phyloP scores from a whole-genome alignment of 2,329 filamentous ascomycete species.

The Graphium sp. region DNA sequence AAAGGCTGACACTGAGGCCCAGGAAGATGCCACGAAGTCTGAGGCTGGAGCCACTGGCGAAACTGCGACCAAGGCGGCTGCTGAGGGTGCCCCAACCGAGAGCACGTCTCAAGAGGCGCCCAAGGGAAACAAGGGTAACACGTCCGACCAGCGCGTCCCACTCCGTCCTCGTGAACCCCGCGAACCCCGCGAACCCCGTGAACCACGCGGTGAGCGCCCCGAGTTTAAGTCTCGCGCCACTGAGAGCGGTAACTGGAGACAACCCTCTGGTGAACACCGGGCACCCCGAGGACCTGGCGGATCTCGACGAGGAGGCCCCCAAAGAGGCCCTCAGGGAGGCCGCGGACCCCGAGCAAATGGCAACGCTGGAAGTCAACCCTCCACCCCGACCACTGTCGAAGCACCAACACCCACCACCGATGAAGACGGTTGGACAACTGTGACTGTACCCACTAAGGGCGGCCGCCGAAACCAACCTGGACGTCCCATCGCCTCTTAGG shows the following conservation, averaged over 20 bases:
- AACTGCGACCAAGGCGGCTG: slow-evolving; percentile 13
- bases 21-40: slow-evolving; percentile 15
- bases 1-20: slow-evolving; percentile 15
- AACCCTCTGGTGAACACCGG: slow-evolving; percentile 28
- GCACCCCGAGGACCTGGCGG: slow-evolving; percentile 25
- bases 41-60: too few relatives aligned
- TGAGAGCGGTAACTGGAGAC: slow-evolving; percentile 45
- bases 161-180: slow-evolving; percentile 17
- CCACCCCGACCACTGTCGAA: slow-evolving; percentile 14
- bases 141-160: slow-evolving; percentile 23
- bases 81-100: slow-evolving; percentile 11
- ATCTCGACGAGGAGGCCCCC: slow-evolving; percentile 21
- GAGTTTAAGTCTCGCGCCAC: slow-evolving; percentile 34
- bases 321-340: slow-evolving; percentile 22
- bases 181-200: slow-evolving; percentile 15
- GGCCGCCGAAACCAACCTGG: slow-evolving; percentile 7
- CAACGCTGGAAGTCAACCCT: slow-evolving; percentile 18
- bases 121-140: too few relatives aligned
- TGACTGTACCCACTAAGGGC: slow-evolving; percentile 13
- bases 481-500: slow-evolving; percentile 3
- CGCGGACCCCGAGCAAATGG: slow-evolving; percentile 33
- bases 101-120: slow-evolving; percentile 13
- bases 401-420: slow-evolving; percentile 22
- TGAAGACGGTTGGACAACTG: slow-evolving; percentile 50
- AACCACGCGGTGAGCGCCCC: slow-evolving; percentile 25